Base-by-base conservation (phyloP, 164 flowering plant species). In the Liquidambar formosana region DNA sequence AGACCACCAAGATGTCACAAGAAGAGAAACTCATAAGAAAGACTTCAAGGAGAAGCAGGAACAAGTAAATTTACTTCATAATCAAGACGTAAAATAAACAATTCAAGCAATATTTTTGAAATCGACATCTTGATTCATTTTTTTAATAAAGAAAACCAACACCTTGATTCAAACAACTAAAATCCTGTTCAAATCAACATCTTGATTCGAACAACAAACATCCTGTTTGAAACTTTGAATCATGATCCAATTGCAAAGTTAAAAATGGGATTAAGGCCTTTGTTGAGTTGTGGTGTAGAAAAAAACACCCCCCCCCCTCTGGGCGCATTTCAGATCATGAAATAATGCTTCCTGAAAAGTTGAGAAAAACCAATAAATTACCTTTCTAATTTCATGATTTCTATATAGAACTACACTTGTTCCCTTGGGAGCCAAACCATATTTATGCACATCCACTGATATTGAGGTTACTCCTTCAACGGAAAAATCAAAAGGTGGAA, bases 381-480 rank as follows among this genome's bases (percentile, higher is more conserved):
- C 99, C 99, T 92, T 92, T 73, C 97, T 81, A 61, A 94, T 89
- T 22, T 86, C 89, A 76, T 84, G 99, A 80, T 92, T 86, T 68
- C 95, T 84, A 74, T 94, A 94, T 27, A 94, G 74, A 63, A 94
- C 94, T 33, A 83, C 78, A 82, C 99, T 91, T 51, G 99, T 94
- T 71, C 97, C 99, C 83, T 94, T 94, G 3, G 99, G 99, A 78
- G 92, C 99, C 80, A 94, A 71, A n/a, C 99, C 99, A 84, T 92
- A 94, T 77, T 94, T 94, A 66, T 92, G 99, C 69, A 94, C 99
- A 84, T 94, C 99, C 41, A 68, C 93, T 65, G 97, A 94, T 74
- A 92, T 84, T 18, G 97, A 94, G 68, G 99, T 92, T 47, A 94
- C 99, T 74, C 99, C 99, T 78, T 85, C 67, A 57, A 94, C 97